Evolutionary conservation across 495 filamentous ascomycete species (phyloP).

Genomic region (Bombardia bombarda): DNA sequence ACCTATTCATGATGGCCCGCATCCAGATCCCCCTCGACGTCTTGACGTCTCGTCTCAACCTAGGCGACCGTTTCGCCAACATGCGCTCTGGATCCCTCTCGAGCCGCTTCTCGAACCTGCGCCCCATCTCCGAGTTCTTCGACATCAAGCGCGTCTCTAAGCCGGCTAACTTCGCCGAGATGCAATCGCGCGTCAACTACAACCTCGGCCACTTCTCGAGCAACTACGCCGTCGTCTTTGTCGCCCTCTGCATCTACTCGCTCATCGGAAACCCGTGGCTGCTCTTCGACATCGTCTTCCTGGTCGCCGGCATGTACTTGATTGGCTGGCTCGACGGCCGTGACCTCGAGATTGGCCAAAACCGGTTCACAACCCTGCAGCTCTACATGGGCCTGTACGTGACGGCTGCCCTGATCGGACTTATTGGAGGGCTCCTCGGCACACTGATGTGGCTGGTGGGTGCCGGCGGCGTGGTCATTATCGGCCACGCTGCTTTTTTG

Average conservation of each 20-base stretch:
- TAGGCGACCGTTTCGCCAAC: constrained; percentile 64
- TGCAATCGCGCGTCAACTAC: constrained; percentile 93
- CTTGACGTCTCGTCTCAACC: constrained; percentile 81
- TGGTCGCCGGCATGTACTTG: constrained; percentile 75
- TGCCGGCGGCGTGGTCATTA: constrained; percentile 79
- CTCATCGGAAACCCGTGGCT: constrained; percentile 75
- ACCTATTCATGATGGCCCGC: constrained; percentile 59
- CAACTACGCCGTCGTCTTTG: constrained; percentile 92
- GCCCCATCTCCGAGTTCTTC: constrained; percentile 86
- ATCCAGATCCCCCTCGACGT: constrained; percentile 87
- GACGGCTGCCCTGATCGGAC: constrained; percentile 70
- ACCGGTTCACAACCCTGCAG: constrained; percentile 81
- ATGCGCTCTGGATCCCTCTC: constrained; percentile 68
- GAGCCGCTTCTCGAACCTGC: constrained; percentile 84
- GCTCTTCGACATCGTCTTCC: constrained; percentile 85
- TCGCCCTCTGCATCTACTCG: constrained; percentile 92
- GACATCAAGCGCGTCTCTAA: constrained; percentile 93
- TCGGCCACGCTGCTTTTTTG: constrained; percentile 93
- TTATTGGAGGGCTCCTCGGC: constrained; percentile 72
- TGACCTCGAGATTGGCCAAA: constrained; percentile 77
- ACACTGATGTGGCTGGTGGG: constrained; percentile 93
- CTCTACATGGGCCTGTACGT: constrained; percentile 84
- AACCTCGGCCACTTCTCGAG: constrained; percentile 94
- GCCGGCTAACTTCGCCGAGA: constrained; percentile 81
- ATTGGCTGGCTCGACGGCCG: constrained; percentile 81